Conservation (phyloP, 257 asterid species). For the Linaria vulgaris region DNA sequence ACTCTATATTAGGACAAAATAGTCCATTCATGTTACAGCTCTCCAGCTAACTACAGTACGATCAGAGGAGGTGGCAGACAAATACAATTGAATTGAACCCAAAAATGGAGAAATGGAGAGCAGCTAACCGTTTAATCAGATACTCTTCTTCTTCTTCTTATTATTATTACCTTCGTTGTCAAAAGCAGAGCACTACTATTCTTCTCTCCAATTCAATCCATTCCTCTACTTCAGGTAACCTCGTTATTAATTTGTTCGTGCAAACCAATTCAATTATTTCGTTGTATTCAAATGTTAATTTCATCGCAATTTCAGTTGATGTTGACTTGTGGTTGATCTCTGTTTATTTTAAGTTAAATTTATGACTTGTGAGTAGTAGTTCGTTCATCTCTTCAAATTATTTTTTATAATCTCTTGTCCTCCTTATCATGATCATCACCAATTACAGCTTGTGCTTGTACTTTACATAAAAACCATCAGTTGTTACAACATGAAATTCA, state of each 20-base stretch:
- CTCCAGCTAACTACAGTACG: too few relatives aligned
- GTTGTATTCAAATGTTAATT: too few relatives aligned
- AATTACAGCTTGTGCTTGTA: constrained; percentile 35
- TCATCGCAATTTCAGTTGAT: not conserved
- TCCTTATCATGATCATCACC: not conserved
- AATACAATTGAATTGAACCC: not conserved
- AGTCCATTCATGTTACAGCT: too few relatives aligned
- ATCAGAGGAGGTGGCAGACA: too few relatives aligned
- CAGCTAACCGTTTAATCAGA: constrained; percentile 45
- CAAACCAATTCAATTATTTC: too few relatives aligned
- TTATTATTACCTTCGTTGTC: too few relatives aligned
- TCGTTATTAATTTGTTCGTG: too few relatives aligned
- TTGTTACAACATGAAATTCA: constrained; percentile 28
- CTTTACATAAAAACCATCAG: constrained; percentile 20
- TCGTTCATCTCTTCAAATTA: too few relatives aligned
- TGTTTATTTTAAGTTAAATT: not conserved
- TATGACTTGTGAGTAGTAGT: not conserved
- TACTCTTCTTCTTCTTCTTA: constrained; percentile 29
- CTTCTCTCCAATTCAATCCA: constrained; percentile 29
- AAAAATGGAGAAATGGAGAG: constrained; percentile 54
- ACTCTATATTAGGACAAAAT: too few relatives aligned
- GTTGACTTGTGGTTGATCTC: too few relatives aligned
- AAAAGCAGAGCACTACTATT: too few relatives aligned
- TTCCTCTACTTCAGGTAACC: constrained; percentile 44
- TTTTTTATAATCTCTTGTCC: too few relatives aligned